A percentile compares a stretch with the other conserved stretches of the same genome.
phyloP scores from a whole-genome alignment of 371 early-diverging fungal genomes.

The Mortierella sp. region DNA sequence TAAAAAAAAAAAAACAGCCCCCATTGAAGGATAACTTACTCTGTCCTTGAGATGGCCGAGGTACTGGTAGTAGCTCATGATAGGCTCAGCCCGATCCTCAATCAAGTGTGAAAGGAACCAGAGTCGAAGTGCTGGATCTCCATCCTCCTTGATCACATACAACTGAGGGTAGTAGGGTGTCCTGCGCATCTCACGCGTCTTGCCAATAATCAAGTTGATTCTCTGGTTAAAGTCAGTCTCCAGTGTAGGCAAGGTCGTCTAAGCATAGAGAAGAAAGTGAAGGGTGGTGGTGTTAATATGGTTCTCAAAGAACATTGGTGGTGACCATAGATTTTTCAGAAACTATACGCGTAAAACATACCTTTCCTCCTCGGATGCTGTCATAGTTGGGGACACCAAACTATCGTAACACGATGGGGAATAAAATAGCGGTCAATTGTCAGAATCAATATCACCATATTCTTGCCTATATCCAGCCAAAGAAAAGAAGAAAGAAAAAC shows the following conservation, averaged over 20 bases:
- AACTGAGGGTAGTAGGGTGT: conserved; percentile 64
- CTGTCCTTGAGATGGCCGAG: conserved; percentile 62
- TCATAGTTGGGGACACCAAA: conserved; percentile 73
- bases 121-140: conserved; percentile 78
- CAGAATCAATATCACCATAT: no score
- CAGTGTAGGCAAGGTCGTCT: conserved; percentile 64
- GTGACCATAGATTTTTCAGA: no score
- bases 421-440: no score
- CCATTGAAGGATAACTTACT: conserved; percentile 26
- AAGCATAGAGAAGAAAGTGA: not conserved
- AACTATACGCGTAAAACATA: no score
- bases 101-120: conserved; percentile 83
- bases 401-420: not conserved
- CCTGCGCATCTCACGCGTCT: conserved; percentile 66
- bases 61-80: conserved; percentile 83
- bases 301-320: no score
- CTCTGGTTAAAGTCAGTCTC: conserved; percentile 69
- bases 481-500: no score
- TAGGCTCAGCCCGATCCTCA: conserved; percentile 82
- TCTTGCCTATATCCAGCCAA: no score
- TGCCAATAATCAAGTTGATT: conserved; percentile 66
- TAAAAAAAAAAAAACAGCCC: not conserved
- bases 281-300: no score
- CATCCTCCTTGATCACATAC: conserved; percentile 89
- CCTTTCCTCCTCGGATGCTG: conserved; percentile 69